Evolutionary conservation across 2,329 filamentous ascomycete genomes (phyloP), one percentile per base, ranked within the genome.

Genomic region (Fusarium humuli): DNA sequence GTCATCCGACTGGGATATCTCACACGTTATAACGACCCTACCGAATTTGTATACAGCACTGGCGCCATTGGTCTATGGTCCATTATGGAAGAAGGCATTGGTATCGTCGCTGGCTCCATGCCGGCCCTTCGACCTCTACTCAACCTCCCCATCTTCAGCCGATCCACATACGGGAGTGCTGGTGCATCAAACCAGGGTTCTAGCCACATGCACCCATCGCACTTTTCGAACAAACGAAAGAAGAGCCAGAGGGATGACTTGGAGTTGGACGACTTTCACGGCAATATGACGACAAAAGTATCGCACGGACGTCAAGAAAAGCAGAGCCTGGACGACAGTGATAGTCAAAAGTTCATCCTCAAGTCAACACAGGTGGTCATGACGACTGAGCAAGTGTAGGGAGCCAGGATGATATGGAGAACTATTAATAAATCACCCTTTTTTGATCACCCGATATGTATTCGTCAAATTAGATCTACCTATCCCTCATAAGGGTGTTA

Each of bases 51-150:
- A 57, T 75, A 72, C 18, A 65, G 72, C 14, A 72, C 67, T 2
- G 72, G 65, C 5, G 67, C 69, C 18, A 74, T 74, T 13, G 72
- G 71, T 4, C 8, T 75, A 12, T 74, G 72, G 72, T 75, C 72
- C 2, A 52, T 75, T 2, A 16, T 74, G 0, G 72, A 74, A 40
- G 68, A 71, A 16, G 72, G 72, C 9, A 74, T 73, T 3, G 72
- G 72, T 14, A 72, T 74, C 5, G 52, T 73, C n/a, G 72, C 72
- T 2, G 72, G 72, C 2, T 75, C 72, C 4, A 72, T 73, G 71
- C 70, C 72, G 6, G 61, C 70, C 6, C 25, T 74, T 2, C 62
- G 68, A 29, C 72, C 72, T 16, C 57, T 75, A 1, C 65, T 74
- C 5, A 73, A 47, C 20, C 49, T 73, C 1, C 47, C 65, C 12